Evolutionary conservation across 2,329 filamentous ascomycete genomes (phyloP), one percentile per base, ranked within the genome.

Genomic region (Colletotrichum australisinense): DNA sequence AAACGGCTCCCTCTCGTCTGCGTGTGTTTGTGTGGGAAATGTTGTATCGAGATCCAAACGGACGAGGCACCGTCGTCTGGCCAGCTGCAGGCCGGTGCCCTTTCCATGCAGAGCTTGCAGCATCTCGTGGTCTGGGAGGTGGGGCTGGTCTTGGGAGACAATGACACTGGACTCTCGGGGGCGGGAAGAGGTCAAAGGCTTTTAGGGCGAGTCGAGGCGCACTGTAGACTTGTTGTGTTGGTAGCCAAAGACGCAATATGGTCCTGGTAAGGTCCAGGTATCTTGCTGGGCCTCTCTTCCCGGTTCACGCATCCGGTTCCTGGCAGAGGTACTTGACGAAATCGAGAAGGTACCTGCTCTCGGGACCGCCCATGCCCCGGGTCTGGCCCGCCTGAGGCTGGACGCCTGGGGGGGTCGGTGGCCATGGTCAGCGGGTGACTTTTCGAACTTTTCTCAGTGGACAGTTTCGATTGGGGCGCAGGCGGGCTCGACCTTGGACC

Each of bases 381-480:
- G 52, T 19, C 35, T 66, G 71, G 67, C 60, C 70, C 70, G 59
- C 70, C 66, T 73, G 67, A 73, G 59, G 59, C 67, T 56, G 66
- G 70, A 52, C 42, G 60, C 63, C 56, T 71, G 19, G 49, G 67
- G 67, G 70, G 60, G 56, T 57, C 32, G 67, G 60, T 70, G 56
- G 60, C 56, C 60, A 58, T 73, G 70, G 70, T 73, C 70, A 73
- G 67, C 70, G 70, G 71, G 60, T 73, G 71, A 73, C 71, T 73
- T 71, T 73, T 73, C 46, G 71, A 73, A 66, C 67, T 73, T 73
- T 73, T 73, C 70, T 70, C 71, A 73, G 71, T 71, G 71, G 67
- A 73, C 67, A 66, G 67, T 73, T 73, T 73, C 70, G 55, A 70
- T 73, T 73, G 70, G 67, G 70, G 69, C 67, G 60, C 46, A 49